Percentiles rank a stretch among this genome's conserved stretches.
phyloP scores from a whole-genome alignment of 2,329 filamentous ascomycete genomes.

The Parastagonospora nodorum region DNA sequence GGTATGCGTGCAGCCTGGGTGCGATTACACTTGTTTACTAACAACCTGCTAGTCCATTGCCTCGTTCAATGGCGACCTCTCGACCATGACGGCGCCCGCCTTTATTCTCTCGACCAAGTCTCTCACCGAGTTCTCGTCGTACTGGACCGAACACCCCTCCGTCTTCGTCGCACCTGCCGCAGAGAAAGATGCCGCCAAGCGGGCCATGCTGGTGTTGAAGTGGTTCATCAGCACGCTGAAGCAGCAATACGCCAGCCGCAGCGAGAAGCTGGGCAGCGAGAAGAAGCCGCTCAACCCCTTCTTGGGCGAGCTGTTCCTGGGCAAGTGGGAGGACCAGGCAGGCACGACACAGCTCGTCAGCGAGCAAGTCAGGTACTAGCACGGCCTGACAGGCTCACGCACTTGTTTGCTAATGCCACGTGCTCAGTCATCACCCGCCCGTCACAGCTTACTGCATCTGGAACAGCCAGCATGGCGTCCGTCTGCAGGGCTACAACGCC shows the following conservation, averaged over 20 bases:
- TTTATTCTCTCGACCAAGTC: slow-evolving; percentile 62
- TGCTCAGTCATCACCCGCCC: slow-evolving; percentile 78
- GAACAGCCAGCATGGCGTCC: slow-evolving; percentile 81
- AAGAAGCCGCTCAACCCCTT: slow-evolving; percentile 99
- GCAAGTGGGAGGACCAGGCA: slow-evolving; percentile 81
- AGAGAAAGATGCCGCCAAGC: slow-evolving; percentile 79
- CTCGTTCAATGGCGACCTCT: slow-evolving; percentile 62
- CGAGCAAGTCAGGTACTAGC: slow-evolving; percentile 79
- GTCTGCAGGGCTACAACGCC: slow-evolving; percentile 83
- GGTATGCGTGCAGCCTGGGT: slow-evolving; percentile 32
- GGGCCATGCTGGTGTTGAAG: slow-evolving; percentile 85
- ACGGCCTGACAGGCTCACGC: neutral
- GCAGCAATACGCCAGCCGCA: slow-evolving; percentile 77
- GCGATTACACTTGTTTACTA: slow-evolving; percentile 5
- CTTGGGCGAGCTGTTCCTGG: slow-evolving; percentile 90
- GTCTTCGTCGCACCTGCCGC: slow-evolving; percentile 81
- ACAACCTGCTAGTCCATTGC: slow-evolving; percentile 52
- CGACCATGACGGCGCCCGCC: slow-evolving; percentile 61
- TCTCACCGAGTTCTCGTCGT: slow-evolving; percentile 61
- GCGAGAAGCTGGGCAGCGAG: slow-evolving; percentile 84
- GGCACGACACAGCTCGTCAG: slow-evolving; percentile 86
- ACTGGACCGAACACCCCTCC: slow-evolving; percentile 61
- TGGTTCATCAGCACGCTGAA: slow-evolving; percentile 96
- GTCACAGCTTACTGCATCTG: slow-evolving; percentile 93
- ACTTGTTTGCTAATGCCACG: slow-evolving; percentile 11